Base-by-base conservation (phyloP, 2,329 filamentous ascomycete genomes). In the Orbilia ellipsospora region DNA sequence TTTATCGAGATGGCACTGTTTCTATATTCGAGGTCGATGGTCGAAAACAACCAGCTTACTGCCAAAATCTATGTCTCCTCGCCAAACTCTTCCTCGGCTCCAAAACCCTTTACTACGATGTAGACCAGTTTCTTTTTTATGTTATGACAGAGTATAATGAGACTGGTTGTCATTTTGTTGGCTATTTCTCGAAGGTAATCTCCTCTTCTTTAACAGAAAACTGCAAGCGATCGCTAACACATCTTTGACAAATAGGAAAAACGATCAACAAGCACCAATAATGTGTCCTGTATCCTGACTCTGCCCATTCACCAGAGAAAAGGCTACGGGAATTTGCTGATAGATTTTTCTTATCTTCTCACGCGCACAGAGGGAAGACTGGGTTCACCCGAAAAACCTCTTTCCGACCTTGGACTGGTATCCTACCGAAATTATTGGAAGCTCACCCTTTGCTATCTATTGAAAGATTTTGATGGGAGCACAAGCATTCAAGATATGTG, bases 361-460 rank as follows among this genome's bases (percentile, higher is more conserved):
- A 98, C 96, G 0, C 89, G 93, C 61, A 92, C 96, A 0, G 95
- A 99, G 83, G 88, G 90, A 79, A 97, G 97, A 82, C 96, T 93
- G 0, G 95, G 95, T 8, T 97, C 94, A 0, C 95, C 95, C 0
- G 95, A 99, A 82, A 99, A 99, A 82, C 95, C 95, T 0, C 86
- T 99, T 2, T 98, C 95, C 0, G 95, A 99, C 81, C 97, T 99
- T 93, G 95, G 95, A 2, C 84, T 99, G 45, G 94, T 98, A 2
- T 98, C 94, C 1, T 99, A 99, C 81, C 89, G 95, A 52, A 97
- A 96, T 80, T 99, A 99, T 82, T 99, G 95, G 95, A 90, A 95
- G 18, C 85, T 97, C 8, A 87, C 96, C 1, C 85, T 99, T 64
- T 97, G 94, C 81, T 90, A 92, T 77, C 92, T 97, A 79, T 86